phyloP scores from a whole-genome alignment of 345 rosid genomes.

The Euphorbia tirucalli region DNA sequence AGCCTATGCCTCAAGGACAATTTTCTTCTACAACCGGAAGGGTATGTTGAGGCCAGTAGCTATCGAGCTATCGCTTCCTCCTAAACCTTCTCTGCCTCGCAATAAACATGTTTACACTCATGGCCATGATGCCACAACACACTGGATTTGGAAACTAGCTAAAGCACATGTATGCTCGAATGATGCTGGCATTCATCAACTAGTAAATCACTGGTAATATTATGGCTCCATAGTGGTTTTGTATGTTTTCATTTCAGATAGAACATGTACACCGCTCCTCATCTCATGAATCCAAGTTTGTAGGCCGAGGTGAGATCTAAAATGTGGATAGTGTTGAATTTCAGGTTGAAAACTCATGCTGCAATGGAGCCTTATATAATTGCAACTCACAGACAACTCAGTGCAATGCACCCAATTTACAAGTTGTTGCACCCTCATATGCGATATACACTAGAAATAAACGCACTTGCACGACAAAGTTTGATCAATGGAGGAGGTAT shows the following conservation, averaged over 20 bases:
- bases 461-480: conserved; percentile 86
- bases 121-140: conserved; percentile 80
- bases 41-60: conserved; percentile 65
- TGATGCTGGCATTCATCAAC: conserved; percentile 92
- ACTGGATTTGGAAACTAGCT: conserved; percentile 94
- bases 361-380: conserved; percentile 88
- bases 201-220: conserved; percentile 85
- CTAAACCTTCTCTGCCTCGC: conserved; percentile 40
- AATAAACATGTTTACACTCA: conserved; percentile 62
- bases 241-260: background rate
- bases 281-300: too few species aligned
- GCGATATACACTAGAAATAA: conserved; percentile 92
- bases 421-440: conserved; percentile 84
- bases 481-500: conserved; percentile 89
- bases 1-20: conserved; percentile 76
- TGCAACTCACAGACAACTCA: conserved; percentile 83
- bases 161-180: conserved; percentile 90
- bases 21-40: conserved; percentile 50
- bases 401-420: conserved; percentile 82
- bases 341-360: conserved; percentile 91
- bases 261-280: too few species aligned
- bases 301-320: too few species aligned
- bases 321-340: conserved; percentile 8
- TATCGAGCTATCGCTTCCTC: conserved; percentile 86
- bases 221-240: background rate